Conservation (phyloP, 2,329 filamentous ascomycete species). For the Fusarium cyanostomum region DNA sequence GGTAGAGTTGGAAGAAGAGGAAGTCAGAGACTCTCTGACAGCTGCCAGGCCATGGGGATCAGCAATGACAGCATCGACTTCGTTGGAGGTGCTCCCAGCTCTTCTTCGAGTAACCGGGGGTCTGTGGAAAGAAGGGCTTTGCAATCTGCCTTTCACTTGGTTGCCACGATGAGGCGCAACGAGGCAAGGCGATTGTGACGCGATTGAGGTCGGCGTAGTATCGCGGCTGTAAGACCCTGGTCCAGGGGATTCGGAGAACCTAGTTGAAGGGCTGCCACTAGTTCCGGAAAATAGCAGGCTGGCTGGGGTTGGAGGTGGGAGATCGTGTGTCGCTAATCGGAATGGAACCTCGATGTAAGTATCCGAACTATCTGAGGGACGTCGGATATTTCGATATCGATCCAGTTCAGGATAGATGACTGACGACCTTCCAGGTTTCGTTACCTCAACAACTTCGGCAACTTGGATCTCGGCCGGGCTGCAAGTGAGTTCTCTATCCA, state of each 20-base stretch:
- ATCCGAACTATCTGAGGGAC: slow-evolving; percentile 48
- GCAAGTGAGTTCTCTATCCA: slow-evolving; percentile 54
- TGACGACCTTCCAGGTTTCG: slow-evolving; percentile 53
- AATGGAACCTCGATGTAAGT: slow-evolving; percentile 60
- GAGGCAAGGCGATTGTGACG: slow-evolving; percentile 75
- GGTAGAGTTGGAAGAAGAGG: slow-evolving; percentile 77
- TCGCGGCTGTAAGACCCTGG: slow-evolving; percentile 78
- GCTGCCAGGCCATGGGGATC: slow-evolving; percentile 69
- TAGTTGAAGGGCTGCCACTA: slow-evolving; percentile 77
- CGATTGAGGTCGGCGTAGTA: slow-evolving; percentile 81
- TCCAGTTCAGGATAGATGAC: slow-evolving; percentile 69
- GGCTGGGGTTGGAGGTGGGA: slow-evolving; percentile 71
- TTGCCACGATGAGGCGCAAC: slow-evolving; percentile 59
- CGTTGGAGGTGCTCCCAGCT: slow-evolving; percentile 64
- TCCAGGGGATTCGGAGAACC: slow-evolving; percentile 76
- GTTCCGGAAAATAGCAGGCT: slow-evolving; percentile 66
- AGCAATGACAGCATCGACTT: slow-evolving; percentile 55
- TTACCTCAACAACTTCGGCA: slow-evolving; percentile 54
- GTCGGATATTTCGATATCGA: slow-evolving; percentile 63
- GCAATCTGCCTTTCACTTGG: slow-evolving; percentile 60
- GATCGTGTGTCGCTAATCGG: slow-evolving; percentile 69
- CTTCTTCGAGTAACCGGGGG: slow-evolving; percentile 69
- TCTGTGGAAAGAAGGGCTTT: slow-evolving; percentile 64
- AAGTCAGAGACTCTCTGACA: slow-evolving; percentile 75
- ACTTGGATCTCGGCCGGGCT: slow-evolving; percentile 57